A percentile compares a stretch with the other conserved stretches of the same genome.
Conservation (phyloP, 202 grass and related monocot species). For the Panicum hallii region DNA sequence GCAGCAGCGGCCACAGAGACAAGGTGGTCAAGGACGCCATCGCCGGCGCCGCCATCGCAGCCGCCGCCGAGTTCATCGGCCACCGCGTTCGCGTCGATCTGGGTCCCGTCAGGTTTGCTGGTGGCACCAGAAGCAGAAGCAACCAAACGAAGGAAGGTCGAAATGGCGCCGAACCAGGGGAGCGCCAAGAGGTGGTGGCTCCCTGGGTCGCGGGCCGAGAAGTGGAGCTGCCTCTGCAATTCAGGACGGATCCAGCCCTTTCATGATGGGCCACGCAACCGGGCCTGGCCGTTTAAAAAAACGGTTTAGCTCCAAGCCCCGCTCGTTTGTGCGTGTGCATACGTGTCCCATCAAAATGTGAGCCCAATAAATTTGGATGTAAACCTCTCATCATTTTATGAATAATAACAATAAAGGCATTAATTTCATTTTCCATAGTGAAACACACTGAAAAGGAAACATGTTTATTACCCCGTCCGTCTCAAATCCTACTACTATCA, state of each 20-base stretch:
- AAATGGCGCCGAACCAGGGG: not conserved
- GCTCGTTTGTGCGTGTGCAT: too few relatives aligned
- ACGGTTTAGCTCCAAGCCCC: too few relatives aligned
- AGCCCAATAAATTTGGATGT: too few relatives aligned
- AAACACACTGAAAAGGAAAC: too few relatives aligned
- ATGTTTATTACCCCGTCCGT: too few relatives aligned
- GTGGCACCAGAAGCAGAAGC: not conserved
- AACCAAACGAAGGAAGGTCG: not conserved
- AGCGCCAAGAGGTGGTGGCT: not conserved
- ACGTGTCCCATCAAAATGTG: too few relatives aligned
- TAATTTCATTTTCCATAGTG: too few relatives aligned
- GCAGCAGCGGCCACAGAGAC: conserved; percentile 38
- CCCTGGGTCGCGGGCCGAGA: not conserved
- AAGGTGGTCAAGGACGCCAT: conserved; percentile 71
- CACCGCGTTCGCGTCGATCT: conserved; percentile 17
- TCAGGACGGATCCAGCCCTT: not conserved
- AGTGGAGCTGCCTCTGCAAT: not conserved
- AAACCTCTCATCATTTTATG: too few relatives aligned
- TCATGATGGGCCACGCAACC: too few relatives aligned
- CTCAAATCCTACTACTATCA: too few relatives aligned
- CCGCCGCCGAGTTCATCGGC: conserved; percentile 68
- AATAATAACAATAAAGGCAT: too few relatives aligned
- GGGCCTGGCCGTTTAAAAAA: too few relatives aligned
- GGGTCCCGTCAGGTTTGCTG: not conserved
- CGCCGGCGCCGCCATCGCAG: conserved; percentile 62